These are phyloP conservation scores for Botrytis paeoniae DNA, from an alignment of 2,329 filamentous ascomycete genomes.

Conservation along the genomic window DNA sequence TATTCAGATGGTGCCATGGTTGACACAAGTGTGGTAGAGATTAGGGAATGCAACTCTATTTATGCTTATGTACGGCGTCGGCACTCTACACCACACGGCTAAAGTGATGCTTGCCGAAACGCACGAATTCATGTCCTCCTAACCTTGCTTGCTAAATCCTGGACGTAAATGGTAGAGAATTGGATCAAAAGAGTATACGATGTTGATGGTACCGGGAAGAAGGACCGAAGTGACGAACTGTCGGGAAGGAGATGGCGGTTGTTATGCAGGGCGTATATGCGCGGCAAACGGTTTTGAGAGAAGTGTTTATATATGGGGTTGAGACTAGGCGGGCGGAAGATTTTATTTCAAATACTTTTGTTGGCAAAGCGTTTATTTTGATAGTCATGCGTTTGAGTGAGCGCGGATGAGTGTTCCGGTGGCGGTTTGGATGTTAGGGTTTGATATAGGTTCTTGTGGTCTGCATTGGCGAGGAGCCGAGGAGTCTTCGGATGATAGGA, in stretches of 20 bases:
- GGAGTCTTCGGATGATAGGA: neutral
- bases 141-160: neutral
- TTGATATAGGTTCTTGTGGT: neutral
- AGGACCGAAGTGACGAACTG: neutral
- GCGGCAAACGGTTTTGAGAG: neutral
- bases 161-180: neutral
- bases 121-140: neutral
- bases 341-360: neutral
- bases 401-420: conserved; percentile 1
- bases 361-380: neutral
- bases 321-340: too few species aligned
- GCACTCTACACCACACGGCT: neutral
- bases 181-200: neutral
- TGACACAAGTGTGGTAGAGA: neutral
- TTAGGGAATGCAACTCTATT: neutral
- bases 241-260: neutral
- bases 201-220: neutral
- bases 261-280: neutral
- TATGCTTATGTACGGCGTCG: conserved; percentile 8
- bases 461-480: neutral
- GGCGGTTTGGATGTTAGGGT: neutral
- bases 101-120: neutral
- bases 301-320: neutral
- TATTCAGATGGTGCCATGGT: neutral
- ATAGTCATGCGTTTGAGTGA: neutral